A percentile compares a stretch with the other conserved stretches of the same genome.
Evolutionary conservation across 2,329 filamentous ascomycete genomes (phyloP).

Genomic region (Mycocentrospora acerina): DNA sequence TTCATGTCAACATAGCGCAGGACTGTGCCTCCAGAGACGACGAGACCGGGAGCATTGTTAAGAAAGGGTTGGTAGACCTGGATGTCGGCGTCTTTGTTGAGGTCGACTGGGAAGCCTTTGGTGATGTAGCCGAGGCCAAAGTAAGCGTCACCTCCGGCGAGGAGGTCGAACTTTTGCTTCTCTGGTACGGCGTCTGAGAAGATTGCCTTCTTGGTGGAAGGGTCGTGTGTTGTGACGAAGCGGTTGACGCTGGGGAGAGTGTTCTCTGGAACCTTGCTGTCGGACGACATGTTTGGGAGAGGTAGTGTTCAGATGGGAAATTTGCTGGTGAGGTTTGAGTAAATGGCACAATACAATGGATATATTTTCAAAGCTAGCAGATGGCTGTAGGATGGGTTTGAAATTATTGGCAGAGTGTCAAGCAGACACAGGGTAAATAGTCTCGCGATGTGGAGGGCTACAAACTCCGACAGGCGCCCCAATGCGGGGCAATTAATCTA

Average conservation of each 20-base stretch:
- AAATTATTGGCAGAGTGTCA: too few species aligned
- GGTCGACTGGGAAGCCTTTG: constrained; percentile 47
- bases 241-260: constrained; percentile 33
- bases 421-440: background rate
- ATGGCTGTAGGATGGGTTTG: too few species aligned
- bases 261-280: constrained; percentile 13
- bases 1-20: constrained; percentile 42
- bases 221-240: constrained; percentile 41
- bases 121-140: constrained; percentile 55
- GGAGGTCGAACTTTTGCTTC: constrained; percentile 18
- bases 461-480: too few species aligned
- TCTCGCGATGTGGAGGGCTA: constrained; percentile 13
- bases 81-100: constrained; percentile 51
- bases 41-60: constrained; percentile 50
- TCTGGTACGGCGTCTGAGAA: constrained; percentile 32
- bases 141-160: constrained; percentile 21
- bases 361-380: too few species aligned
- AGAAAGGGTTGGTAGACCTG: constrained; percentile 48
- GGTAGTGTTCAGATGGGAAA: background rate
- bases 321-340: background rate
- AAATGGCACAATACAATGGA: too few species aligned
- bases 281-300: constrained; percentile 14
- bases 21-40: constrained; percentile 49
- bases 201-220: constrained; percentile 33
- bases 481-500: constrained; percentile 16